Evolutionary conservation across 1,139 yeast species (phyloP), one percentile per base, ranked within the genome.

Genomic region (Entelexis paramagnoliae): DNA sequence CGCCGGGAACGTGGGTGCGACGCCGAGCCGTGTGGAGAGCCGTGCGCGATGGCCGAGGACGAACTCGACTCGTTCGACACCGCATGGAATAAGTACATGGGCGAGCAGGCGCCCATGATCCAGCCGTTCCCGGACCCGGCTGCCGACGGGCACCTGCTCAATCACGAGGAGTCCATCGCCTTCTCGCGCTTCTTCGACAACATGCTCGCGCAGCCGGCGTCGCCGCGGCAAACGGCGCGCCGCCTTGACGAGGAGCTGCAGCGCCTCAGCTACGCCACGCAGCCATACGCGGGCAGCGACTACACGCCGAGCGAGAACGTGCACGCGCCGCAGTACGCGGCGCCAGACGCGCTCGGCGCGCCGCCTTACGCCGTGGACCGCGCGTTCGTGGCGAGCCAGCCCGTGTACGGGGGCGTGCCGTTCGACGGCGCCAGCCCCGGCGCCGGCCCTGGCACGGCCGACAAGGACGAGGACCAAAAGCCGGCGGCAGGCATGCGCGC

Each of bases 181-280:
- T 64, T 69, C 48, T 55, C 67, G 13, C 62, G 60, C 29, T 69
- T 69, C 53, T 58, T 70, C 48, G 73, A 69, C 53, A 66, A 63
- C 49, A 63, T 70, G 43, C 62, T 68, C 19, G 62, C 60, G n/a
- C 71, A 69, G 54, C 67, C 71, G 6, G 62, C 51, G 7, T 30
- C 48, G 20, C 55, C 59, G 8, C 48, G 49, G 16, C 26, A 4
- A 22, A 48, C 35, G 46, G 51, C 30, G 19, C 49, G 53, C 17
- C 35, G 49, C 40, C 50, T 58, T 14, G 62, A 59, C 40, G 50
- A 46, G 47, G 59, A 51, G 43, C 48, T 67, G 48, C 54, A 54
- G 35, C 30, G 40, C 20, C 47, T 44, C 33, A 29, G 47, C 47
- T 10, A 44, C 16, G 50, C 26, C 53, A 53, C 10, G 53, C 42